These are phyloP conservation scores for Collybia mongolica DNA, from an alignment of 768 basidiomycete genomes.

Conservation along the genomic window DNA sequence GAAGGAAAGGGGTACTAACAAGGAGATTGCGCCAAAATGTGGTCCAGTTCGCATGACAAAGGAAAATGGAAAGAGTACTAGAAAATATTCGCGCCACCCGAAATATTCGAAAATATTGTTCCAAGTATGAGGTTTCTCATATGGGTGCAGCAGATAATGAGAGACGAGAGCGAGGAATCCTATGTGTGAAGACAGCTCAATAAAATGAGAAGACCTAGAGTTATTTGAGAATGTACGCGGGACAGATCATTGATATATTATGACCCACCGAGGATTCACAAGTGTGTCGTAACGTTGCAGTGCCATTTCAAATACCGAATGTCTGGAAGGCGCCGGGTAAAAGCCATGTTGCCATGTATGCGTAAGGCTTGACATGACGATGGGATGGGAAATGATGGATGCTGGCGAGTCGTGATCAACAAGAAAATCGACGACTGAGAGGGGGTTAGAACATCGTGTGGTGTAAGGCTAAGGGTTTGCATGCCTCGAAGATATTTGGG, in stretches of 20 bases:
- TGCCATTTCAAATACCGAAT: constrained; percentile 4
- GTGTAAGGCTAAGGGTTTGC: constrained; percentile 2
- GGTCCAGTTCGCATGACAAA: constrained; percentile 32
- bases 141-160: constrained; percentile 42
- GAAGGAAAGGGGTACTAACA: constrained; percentile 40
- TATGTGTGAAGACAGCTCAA: constrained; percentile 39
- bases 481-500: constrained; percentile 26
- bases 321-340: not conserved
- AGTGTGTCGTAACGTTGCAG: constrained; percentile 31
- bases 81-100: constrained; percentile 32
- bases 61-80: constrained; percentile 38
- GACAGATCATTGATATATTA: not conserved
- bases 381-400: constrained; percentile 36
- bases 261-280: constrained; percentile 44
- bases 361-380: constrained; percentile 36
- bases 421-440: constrained; percentile 43
- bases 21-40: constrained; percentile 28
- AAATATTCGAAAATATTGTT: constrained; percentile 14
- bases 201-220: constrained; percentile 40
- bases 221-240: not conserved
- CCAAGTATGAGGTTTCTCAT: constrained; percentile 24
- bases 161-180: constrained; percentile 40
- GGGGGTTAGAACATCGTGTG: not conserved
- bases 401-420: constrained; percentile 27
- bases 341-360: constrained; percentile 38